Conservation (phyloP, 73 alveolate genomes). For the Tetrahymena thermophila region DNA sequence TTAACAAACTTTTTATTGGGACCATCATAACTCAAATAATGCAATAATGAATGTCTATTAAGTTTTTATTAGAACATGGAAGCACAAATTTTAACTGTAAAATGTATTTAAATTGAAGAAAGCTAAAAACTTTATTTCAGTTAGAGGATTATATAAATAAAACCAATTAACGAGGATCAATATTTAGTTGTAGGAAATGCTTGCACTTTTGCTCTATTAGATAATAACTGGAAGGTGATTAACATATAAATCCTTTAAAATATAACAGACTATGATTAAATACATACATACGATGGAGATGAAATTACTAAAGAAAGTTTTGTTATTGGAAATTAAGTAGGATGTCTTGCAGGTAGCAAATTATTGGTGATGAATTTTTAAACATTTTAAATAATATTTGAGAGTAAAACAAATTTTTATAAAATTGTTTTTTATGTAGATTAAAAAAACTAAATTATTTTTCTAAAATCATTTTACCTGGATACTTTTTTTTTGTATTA, state of each 20-base stretch:
- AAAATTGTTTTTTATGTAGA: background rate
- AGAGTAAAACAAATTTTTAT: background rate
- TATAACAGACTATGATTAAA: background rate
- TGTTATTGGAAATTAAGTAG: background rate
- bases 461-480: background rate
- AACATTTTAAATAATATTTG: too few species aligned
- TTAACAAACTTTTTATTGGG: too few species aligned
- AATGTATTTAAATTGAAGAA: too few species aligned
- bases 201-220: background rate
- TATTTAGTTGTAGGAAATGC: background rate
- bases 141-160: too few species aligned
- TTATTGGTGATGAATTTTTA: background rate
- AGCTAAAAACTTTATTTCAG: background rate
- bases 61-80: too few species aligned
- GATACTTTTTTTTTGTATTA: background rate
- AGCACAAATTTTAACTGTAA: too few species aligned
- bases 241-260: too few species aligned
- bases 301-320: background rate
- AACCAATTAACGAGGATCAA: background rate
- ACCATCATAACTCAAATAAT: too few species aligned
- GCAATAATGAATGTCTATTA: too few species aligned
- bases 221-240: background rate
- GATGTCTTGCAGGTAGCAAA: background rate
- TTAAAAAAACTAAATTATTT: too few species aligned
- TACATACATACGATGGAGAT: background rate